These are phyloP conservation scores for Beauveria brongniartii DNA, from an alignment of 2,329 filamentous ascomycete genomes.

Conservation along the genomic window DNA sequence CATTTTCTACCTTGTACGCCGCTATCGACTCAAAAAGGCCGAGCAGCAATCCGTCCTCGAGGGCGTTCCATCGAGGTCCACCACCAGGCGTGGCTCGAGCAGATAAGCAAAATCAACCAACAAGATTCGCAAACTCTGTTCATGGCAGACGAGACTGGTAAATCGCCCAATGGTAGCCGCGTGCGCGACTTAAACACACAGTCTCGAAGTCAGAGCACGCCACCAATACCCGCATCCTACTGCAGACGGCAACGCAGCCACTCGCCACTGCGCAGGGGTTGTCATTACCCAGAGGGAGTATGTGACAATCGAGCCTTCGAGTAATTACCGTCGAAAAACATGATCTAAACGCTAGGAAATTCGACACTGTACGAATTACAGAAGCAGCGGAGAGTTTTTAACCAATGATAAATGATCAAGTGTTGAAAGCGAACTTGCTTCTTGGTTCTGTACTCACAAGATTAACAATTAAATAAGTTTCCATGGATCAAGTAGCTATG, in stretches of 20 bases:
- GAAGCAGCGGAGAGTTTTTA: too few species aligned
- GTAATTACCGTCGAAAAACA: neutral
- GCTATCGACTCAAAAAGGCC: neutral
- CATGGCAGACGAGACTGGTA: neutral
- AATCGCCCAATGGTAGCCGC: neutral
- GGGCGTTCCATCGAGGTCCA: neutral
- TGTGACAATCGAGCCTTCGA: neutral
- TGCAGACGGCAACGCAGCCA: neutral
- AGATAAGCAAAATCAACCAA: neutral
- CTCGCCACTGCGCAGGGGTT: neutral
- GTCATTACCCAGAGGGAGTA: neutral
- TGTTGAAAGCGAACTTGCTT: neutral
- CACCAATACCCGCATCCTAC: neutral
- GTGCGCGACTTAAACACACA: neutral
- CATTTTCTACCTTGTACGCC: neutral
- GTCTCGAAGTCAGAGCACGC: conserved; percentile 2
- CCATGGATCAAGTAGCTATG: neutral
- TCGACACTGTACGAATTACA: neutral
- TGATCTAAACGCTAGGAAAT: neutral
- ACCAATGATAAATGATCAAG: neutral
- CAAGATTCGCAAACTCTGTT: neutral
- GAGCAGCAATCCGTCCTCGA: neutral
- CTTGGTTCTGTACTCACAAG: neutral
- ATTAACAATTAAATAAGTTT: neutral
- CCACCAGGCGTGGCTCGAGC: neutral